A percentile compares a stretch with the other conserved stretches of the same genome.
Conservation (phyloP, 306 rosid genomes). For the Leucaena leucocephala region DNA sequence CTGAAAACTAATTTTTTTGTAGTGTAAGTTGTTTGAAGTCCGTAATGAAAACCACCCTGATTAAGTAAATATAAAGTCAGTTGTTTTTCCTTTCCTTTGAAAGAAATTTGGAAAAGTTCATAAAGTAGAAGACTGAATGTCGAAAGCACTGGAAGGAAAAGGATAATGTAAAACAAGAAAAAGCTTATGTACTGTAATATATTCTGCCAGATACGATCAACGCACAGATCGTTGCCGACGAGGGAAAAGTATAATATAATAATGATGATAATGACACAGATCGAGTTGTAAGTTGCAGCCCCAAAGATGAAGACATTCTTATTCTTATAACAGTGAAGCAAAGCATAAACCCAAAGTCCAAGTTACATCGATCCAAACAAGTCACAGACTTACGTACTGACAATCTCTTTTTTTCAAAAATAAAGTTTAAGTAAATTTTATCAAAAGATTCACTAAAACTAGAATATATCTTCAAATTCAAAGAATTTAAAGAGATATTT, state of each 20-base stretch:
- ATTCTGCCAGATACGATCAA: slow-evolving; percentile 16
- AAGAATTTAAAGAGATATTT: too few species aligned
- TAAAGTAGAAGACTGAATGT: slow-evolving; percentile 12
- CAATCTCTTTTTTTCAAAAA: too few species aligned
- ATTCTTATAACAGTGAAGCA: slow-evolving; percentile 57
- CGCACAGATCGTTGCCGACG: slow-evolving; percentile 20
- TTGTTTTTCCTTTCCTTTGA: background rate
- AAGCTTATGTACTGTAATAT: slow-evolving; percentile 3
- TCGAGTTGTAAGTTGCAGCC: slow-evolving; percentile 17
- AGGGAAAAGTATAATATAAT: slow-evolving; percentile 26
- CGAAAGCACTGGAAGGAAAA: slow-evolving; percentile 1
- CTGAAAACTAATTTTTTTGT: too few species aligned
- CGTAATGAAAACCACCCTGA: background rate
- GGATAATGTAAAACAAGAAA: background rate
- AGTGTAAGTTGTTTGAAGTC: background rate
- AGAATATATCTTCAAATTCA: too few species aligned
- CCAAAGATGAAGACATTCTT: slow-evolving; percentile 56
- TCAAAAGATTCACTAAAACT: too few species aligned
- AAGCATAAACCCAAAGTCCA: slow-evolving; percentile 63
- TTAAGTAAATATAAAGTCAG: background rate
- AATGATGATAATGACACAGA: background rate
- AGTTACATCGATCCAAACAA: slow-evolving; percentile 37
- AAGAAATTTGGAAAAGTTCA: slow-evolving; percentile 11
- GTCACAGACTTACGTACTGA: background rate
- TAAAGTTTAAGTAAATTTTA: too few species aligned